These are phyloP conservation scores for Sanghuangporus sanghuang DNA, from an alignment of 1,284 basidiomycete genomes.

Conservation along the genomic window DNA sequence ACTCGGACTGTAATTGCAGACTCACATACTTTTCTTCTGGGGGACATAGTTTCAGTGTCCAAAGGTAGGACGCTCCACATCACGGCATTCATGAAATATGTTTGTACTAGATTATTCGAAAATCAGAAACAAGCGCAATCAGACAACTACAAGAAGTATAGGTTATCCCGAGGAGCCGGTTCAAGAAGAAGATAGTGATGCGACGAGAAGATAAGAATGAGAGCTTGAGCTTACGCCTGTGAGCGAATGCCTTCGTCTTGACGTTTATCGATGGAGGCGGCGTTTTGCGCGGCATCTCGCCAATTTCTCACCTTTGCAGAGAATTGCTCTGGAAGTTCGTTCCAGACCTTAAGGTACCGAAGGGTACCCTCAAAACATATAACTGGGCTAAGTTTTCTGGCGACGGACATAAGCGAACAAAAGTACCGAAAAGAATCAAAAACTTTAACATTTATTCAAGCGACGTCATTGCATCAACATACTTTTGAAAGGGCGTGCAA, in stretches of 20 bases:
- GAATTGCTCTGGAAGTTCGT: neutral
- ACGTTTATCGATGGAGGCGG: neutral
- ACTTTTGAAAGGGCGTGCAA: neutral
- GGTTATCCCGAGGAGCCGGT: neutral
- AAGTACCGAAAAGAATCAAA: neutral
- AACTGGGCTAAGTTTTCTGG: neutral
- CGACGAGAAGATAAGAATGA: neutral
- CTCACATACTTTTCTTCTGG: neutral
- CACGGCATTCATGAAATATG: neutral
- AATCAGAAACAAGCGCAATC: neutral
- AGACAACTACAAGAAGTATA: neutral
- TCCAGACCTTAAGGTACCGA: neutral
- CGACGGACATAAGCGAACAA: constrained; percentile 3
- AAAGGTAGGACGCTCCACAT: neutral
- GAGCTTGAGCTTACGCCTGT: neutral
- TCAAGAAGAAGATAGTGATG: neutral
- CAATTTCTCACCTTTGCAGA: neutral
- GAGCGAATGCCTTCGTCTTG: neutral
- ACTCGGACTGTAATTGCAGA: constrained; percentile 47
- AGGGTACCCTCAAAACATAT: neutral
- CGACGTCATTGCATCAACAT: neutral
- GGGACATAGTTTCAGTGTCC: neutral
- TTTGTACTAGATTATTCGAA: neutral
- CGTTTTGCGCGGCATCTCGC: neutral
- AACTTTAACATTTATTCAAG: neutral